Evolutionary conservation across 805 yeast genomes (phyloP), one percentile per base, ranked within the genome.

Genomic region (Kuraishia cidri): DNA sequence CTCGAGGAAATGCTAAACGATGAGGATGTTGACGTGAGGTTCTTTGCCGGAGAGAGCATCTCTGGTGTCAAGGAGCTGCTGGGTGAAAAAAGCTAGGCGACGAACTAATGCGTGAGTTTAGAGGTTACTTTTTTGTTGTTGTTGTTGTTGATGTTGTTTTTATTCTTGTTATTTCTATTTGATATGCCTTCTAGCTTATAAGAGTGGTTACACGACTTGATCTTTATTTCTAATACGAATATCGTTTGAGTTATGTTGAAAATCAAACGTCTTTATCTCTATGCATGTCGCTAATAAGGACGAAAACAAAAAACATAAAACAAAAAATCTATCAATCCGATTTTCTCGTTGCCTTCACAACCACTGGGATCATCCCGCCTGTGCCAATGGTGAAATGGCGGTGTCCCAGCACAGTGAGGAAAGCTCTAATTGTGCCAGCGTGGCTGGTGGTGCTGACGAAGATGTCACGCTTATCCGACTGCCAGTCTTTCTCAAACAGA

Each of bases 11-110:
- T 90, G 48, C 60, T 65, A 37, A 63, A 66, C 28, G 97, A 92
- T 58, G 65, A 61, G 26, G 98, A 92, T 53, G 75, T 75, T 16
- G 98, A 92, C 59, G 98, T 92, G 40, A 75, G 87, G 52, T 90
- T 68, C 60, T 92, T 76, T 60, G 87, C 96, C 6, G 65, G 64
- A 34, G 71, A 79, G 56, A 79, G 88, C 40, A 54, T 74, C 42
- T 64, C 62, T 34, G 53, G 48, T 31, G 52, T 60, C 24, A 47
- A 51, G 27, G 16, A 34, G 20, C 10, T 20, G 31, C 20, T 32
- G 29, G 29, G 21, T 20, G 21, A 19, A 14, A n/a, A n/a, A n/a
- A n/a, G n/a, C n/a, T n/a, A n/a, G n/a, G n/a, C n/a, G n/a, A n/a
- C n/a, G n/a, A n/a, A n/a, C n/a, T n/a, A n/a, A n/a, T 30, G 12